Percentiles rank a stretch among this genome's conserved stretches.
These are phyloP conservation scores for Hypholoma fasciculare DNA, from an alignment of 768 basidiomycete species.

Conservation along the genomic window DNA sequence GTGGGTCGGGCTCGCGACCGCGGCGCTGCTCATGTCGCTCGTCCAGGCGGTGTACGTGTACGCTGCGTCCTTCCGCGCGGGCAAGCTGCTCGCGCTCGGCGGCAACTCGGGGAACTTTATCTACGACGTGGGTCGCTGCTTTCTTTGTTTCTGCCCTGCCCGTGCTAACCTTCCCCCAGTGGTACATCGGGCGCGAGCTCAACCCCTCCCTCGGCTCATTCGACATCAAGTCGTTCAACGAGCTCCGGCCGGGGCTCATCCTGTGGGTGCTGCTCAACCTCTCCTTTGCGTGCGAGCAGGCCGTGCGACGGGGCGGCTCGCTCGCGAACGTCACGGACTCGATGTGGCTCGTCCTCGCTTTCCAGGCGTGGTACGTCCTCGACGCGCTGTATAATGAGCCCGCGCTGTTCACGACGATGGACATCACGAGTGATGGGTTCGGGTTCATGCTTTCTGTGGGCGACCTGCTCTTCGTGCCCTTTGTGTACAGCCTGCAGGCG, in stretches of 20 bases:
- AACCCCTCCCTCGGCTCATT: conserved; percentile 84
- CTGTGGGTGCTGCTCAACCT: conserved; percentile 91
- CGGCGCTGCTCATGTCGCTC: conserved; percentile 75
- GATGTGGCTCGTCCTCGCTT: conserved; percentile 85
- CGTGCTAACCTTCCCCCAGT: conserved; percentile 42
- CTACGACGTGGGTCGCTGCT: no score
- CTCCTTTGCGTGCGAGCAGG: conserved; percentile 90
- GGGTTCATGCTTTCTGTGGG: conserved; percentile 98
- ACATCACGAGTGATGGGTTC: conserved; percentile 96
- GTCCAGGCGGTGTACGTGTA: conserved; percentile 77
- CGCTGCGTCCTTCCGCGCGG: conserved; percentile 62
- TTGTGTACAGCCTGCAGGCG: conserved; percentile 91
- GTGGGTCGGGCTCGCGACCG: conserved; percentile 88
- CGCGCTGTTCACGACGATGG: conserved; percentile 93
- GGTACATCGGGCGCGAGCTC: conserved; percentile 91
- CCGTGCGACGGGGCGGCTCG: conserved; percentile 68
- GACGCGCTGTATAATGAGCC: conserved; percentile 94
- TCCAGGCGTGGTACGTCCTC: conserved; percentile 85
- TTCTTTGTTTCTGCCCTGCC: not conserved
- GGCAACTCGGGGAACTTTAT: conserved; percentile 87
- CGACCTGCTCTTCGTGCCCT: conserved; percentile 92
- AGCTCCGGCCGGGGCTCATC: conserved; percentile 88
- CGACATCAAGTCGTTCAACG: conserved; percentile 72
- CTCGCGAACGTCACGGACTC: conserved; percentile 74
- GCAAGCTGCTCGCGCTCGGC: conserved; percentile 83